Base-by-base conservation (phyloP, 495 filamentous ascomycete species). In the Jackrogersella multiformis region DNA sequence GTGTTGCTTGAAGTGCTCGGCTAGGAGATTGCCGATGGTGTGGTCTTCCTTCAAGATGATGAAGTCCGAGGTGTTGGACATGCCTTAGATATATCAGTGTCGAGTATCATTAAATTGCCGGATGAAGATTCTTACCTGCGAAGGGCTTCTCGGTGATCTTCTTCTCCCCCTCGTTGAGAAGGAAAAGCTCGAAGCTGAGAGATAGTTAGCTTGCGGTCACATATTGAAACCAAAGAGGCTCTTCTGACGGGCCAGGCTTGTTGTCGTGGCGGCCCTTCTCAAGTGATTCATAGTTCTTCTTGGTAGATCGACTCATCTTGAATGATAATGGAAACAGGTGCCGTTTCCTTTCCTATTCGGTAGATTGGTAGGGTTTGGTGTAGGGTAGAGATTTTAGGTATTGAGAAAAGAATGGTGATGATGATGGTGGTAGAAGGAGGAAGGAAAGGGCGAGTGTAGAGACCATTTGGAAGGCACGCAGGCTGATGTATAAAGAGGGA, bases 11-110 rank as follows among this genome's bases (percentile, higher is more conserved):
- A 98, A 90, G 62, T 92, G 90, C 54, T 88, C 85, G 57, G 88
- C 86, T 39, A 99, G 85, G 61, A 98, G 84, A 74, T 98, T 97
- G 60, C 88, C 95, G 42, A 99, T 85, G 0, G 96, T 98, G 78
- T 98, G 95, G 74, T 99, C 96, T 74, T 99, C 96, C 78, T 97
- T 97, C 76, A 92, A 89, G 79, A 99, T 90, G 54, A 89, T 90
- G 81, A 99, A 98, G 74, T 96, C 90, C 15, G 93, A 89, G 68
- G 87, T 83, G 81, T 96, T 85, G 70, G 94, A 82, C 85, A 89
- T 90, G 64, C 94, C 94, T 96, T 53, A 35, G 12, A 36, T 38
- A 18, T 23, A 38, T 75, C 28, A 76, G 56, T 51, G 41, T 26
- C 7, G 16, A 64, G 56, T 49, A 18, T 10, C n/a, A 9, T 49